A percentile compares a stretch with the other conserved stretches of the same genome.
phyloP scores from a whole-genome alignment of 2,329 filamentous ascomycete genomes.

The Aureobasidium mangrovei region DNA sequence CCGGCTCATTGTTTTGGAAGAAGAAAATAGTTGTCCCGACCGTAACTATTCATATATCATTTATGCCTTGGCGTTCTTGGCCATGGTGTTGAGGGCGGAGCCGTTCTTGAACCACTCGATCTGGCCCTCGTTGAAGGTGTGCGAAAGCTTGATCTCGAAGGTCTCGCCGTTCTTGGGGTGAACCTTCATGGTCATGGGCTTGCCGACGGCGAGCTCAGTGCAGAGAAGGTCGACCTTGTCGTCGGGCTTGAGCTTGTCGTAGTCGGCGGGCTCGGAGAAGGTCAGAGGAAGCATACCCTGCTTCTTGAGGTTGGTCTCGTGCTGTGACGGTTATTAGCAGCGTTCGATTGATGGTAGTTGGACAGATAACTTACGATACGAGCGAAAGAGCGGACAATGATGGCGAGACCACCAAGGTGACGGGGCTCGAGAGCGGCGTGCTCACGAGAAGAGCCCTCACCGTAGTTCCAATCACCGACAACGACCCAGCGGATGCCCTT shows the following conservation, averaged over 20 bases:
- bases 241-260: slow-evolving; percentile 90
- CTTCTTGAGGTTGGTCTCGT: slow-evolving; percentile 99
- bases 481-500: slow-evolving; percentile 96
- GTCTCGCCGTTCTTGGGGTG: slow-evolving; percentile 70
- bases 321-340: slow-evolving; percentile 34
- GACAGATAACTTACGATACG: slow-evolving; percentile 57
- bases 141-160: slow-evolving; percentile 75
- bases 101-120: slow-evolving; percentile 99
- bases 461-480: slow-evolving; percentile 99
- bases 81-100: slow-evolving; percentile 96
- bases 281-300: slow-evolving; percentile 99
- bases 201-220: slow-evolving; percentile 83
- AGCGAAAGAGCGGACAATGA: slow-evolving; percentile 91
- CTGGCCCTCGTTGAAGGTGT: slow-evolving; percentile 98
- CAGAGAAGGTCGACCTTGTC: slow-evolving; percentile 85
- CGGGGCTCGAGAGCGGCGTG: slow-evolving; percentile 96
- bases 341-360: background rate
- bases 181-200: slow-evolving; percentile 84
- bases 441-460: slow-evolving; percentile 94
- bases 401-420: slow-evolving; percentile 92
- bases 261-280: slow-evolving; percentile 89
- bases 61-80: slow-evolving; percentile 43
- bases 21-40: slow-evolving; percentile 7
- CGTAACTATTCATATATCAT: slow-evolving; percentile 11
- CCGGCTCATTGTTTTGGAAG: slow-evolving; percentile 8